Evolutionary conservation across 2,329 filamentous ascomycete species (phyloP), one percentile per base, ranked within the genome.

Genomic region (Exophiala dermatitidis): DNA sequence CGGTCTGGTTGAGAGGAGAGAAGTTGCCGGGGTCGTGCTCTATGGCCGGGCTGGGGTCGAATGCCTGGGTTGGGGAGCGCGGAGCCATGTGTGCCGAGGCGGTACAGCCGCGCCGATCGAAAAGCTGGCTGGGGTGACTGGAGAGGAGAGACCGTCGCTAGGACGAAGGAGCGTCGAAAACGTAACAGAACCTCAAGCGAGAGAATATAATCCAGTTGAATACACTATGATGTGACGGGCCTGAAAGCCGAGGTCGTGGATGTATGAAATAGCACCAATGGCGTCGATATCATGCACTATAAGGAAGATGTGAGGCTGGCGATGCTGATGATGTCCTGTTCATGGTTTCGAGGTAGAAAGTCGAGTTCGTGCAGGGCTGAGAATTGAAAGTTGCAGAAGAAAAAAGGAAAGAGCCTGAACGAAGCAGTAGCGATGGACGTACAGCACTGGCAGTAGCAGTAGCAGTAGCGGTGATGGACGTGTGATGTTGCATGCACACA

Each of bases 41-140:
- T 3, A 63, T 58, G 36, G 61, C 61, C 9, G 58, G 58, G 2
- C 60, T 58, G 2, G 61, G 60, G 29, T 61, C 61, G 41, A 63
- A 62, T 1, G 60, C 56, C 32, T 55, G 52, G 4, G 61, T 57
- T 19, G 61, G 61, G 19, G 60, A 61, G 32, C 52, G 54, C 10
- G 60, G 58, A 40, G 53, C 48, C 61, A 63, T 63, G 4, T 47
- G n/a, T 19, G 42, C 32, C 29, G 30, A 31, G 40, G 31, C 38
- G 36, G 28, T 10, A 9, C 9, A 10, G 42, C 12, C 28, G 42
- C 32, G 28, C 32, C 42, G 42, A 12, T 6, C 42, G 42, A 32
- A 6, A 29, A 10, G 4, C 31, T 8, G 5, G 9, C 28, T 1
- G 37, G 26, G 38, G 41, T 37, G 32, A 2, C 26, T 50, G n/a